Base-by-base conservation (phyloP, 1,284 basidiomycete species). In the Coriolopsis trogii region DNA sequence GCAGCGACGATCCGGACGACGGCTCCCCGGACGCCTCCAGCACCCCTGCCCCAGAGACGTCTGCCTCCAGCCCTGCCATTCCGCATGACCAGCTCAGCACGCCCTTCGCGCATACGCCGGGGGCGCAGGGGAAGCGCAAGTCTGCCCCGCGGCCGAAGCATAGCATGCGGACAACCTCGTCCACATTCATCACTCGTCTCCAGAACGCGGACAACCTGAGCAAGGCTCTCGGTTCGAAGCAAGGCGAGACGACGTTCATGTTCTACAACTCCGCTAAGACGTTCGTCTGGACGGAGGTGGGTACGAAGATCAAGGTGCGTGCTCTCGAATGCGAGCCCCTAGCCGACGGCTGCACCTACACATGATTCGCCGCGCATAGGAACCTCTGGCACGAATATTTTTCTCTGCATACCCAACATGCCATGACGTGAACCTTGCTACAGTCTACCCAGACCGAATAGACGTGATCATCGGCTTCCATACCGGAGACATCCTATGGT, bases 391-490 rank as follows among this genome's bases (percentile, higher is more conserved):
- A 20, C 82, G 89, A 46, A 85, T 98, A 55, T 88, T 86, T 23
- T 98, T 98, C 71, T 84, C 89, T 41, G 83, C 87, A 7, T 83
- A 87, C 58, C 93, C 93, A 6, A 96, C 94, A 0, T 95, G 93
- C 63, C 93, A 97, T 67, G 91, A 89, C 62, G 84, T 97, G 42
- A 97, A 97, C 62, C 72, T 79, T 13, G 72, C 82, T 7, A 98
- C 93, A 1, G 84, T 88, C 8, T 85, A 82, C 9, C 75, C 86
- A 4, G 89, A 93, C 45, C 82, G 85, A 38, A 73, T 98, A 33
- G 97, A 99, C 66, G 79, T 98, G 10, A 80, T 98, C 49, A 89
- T 99, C 61, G 96, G 96, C 2, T 98, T 99, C 67, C 81, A 78
- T 58, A 90, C 93, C 0, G 96, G 96, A 13, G 96, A 99, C 70